Base-by-base conservation (phyloP, 148 eudicot genomes). In the Dianthus caryophyllus region DNA sequence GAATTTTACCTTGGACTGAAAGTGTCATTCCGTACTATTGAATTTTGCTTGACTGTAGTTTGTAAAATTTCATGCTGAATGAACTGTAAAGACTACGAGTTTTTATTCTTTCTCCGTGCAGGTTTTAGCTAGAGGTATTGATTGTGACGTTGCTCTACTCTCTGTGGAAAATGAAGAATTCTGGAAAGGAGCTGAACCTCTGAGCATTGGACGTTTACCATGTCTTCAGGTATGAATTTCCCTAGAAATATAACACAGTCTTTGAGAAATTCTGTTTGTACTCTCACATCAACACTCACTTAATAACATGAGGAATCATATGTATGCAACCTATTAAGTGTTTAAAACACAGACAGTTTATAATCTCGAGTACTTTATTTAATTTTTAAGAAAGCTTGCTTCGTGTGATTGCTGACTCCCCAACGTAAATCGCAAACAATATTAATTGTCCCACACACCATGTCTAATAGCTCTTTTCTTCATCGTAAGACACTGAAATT, bases 121-220 rank as follows among this genome's bases (percentile, higher is more conserved):
- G 98, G 98, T 93, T 70, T 80, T 93, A 76, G 96, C 98, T 72
- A 84, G 83, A 80, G 98, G 98, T 21, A 77, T 93, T 38, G 98
- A 89, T 71, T 93, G 98, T 76, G 98, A 93, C 67, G 75, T 93
- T 70, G 98, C 98, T 62, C 78, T 93, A 80, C 95, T 93, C 61
- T 77, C 96, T 38, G 96, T 93, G 67, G 98, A 93, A 75, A 89
- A 81, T 63, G 78, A 87, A 77, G 85, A 83, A 33, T 93, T 93
- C 72, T 93, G 98, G 98, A 67, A 82, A 75, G 96, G 88, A 70
- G 89, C 87, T 39, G 92, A 87, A 73, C 88, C 98, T 27, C 84
- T 93, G 47, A 71, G 77, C 10, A 78, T 93, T 70, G 98, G 98
- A 48, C 82, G 74, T 52, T 75, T 89, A 82, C 98, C 98, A 66